These are phyloP conservation scores for Melastoma candidum DNA, from an alignment of 441 rosid species.

Conservation along the genomic window DNA sequence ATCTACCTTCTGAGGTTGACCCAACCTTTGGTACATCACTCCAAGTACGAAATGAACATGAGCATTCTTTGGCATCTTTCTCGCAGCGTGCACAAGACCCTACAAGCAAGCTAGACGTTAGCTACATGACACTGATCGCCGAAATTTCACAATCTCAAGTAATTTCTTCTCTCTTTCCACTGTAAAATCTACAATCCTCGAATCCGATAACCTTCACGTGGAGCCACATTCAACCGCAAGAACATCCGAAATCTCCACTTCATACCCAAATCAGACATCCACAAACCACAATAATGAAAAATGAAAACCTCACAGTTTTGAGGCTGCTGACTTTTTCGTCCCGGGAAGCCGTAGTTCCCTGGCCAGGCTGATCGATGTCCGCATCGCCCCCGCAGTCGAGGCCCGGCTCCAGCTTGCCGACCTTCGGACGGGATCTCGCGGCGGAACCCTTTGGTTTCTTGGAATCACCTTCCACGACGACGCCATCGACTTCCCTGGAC, in stretches of 20 bases:
- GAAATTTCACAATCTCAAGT: too few relatives aligned
- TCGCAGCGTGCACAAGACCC: slow-evolving; percentile 91
- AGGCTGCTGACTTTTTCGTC: slow-evolving; percentile 97
- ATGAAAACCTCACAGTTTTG: slow-evolving; percentile 54
- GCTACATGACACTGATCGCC: too few relatives aligned
- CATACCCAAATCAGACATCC: neutral
- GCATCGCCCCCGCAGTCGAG: slow-evolving; percentile 65
- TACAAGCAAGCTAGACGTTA: slow-evolving; percentile 19
- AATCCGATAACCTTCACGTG: too few relatives aligned
- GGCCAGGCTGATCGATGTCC: slow-evolving; percentile 62
- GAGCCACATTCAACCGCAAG: too few relatives aligned
- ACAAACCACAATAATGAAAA: neutral
- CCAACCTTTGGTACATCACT: slow-evolving; percentile 80
- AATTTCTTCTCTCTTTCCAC: too few relatives aligned
- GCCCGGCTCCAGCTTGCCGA: slow-evolving; percentile 45
- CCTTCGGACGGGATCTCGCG: slow-evolving; percentile 64
- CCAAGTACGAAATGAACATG: slow-evolving; percentile 96
- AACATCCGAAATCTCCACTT: too few relatives aligned
- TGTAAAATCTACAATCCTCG: too few relatives aligned
- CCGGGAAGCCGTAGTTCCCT: slow-evolving; percentile 51
- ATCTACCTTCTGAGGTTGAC: slow-evolving; percentile 80
- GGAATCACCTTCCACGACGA: slow-evolving; percentile 40
- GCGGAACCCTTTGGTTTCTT: slow-evolving; percentile 35
- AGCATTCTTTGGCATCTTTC: slow-evolving; percentile 95
- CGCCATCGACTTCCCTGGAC: slow-evolving; percentile 40